Evolutionary conservation across 1,284 basidiomycete genomes (phyloP).

Genomic region (Microbotryum saponariae): DNA sequence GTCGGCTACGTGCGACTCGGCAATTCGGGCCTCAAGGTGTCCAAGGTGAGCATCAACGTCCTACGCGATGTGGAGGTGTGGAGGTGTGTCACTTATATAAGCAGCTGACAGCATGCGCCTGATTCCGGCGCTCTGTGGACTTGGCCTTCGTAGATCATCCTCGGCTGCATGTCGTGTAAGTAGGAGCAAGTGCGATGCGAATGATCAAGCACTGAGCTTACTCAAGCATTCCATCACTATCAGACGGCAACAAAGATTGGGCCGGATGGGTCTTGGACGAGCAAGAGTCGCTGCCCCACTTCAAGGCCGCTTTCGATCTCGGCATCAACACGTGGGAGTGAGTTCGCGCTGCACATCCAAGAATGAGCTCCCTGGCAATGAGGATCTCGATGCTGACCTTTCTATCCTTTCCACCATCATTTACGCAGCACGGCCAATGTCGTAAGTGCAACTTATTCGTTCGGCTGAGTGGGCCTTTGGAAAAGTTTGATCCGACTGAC

Average conservation of each 20-base stretch:
- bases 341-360: neutral
- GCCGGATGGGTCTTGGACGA: constrained; percentile 52
- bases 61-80: too few species aligned
- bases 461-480: constrained; percentile 32
- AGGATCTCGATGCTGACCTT: too few species aligned
- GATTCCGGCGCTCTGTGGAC: neutral
- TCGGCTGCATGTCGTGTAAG: constrained; percentile 45
- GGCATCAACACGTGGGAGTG: constrained; percentile 52
- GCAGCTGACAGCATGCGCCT: too few species aligned
- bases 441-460: constrained; percentile 21
- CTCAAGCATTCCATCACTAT: too few species aligned
- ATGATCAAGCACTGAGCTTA: too few species aligned
- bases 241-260: constrained; percentile 4
- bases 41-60: constrained; percentile 36
- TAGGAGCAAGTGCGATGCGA: too few species aligned
- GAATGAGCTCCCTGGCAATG: too few species aligned
- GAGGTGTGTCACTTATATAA: too few species aligned
- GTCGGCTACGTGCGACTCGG: constrained; percentile 46
- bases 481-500: too few species aligned
- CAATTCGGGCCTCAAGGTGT: constrained; percentile 50
- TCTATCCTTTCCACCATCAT: too few species aligned
- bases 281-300: constrained; percentile 53
- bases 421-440: constrained; percentile 54
- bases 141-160: constrained; percentile 38
- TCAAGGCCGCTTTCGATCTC: constrained; percentile 51